A percentile compares a stretch with the other conserved stretches of the same genome.
Conservation (phyloP, 352 stramenopile genomes). For the Phytophthora gonapodyides region DNA sequence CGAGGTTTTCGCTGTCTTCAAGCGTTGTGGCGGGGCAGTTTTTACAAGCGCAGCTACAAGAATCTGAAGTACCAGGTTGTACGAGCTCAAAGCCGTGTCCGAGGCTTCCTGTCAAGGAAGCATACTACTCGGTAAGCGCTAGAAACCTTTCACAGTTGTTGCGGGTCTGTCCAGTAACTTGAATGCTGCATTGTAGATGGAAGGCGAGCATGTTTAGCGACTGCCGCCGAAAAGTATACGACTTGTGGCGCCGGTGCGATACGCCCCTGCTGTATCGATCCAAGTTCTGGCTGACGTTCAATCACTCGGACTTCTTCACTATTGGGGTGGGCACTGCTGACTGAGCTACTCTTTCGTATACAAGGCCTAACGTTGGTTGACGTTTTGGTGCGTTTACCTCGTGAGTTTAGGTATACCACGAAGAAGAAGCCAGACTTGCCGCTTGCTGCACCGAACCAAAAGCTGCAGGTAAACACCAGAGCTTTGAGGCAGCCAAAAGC, state of each 20-base stretch:
- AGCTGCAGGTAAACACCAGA: conserved; percentile 1
- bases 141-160: neutral
- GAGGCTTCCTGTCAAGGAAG: conserved; percentile 64
- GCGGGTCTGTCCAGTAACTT: neutral
- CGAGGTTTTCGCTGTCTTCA: conserved; percentile 63
- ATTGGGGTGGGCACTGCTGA: conserved; percentile 53
- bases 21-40: conserved; percentile 67
- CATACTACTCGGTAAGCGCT: conserved; percentile 50
- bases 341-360: neutral
- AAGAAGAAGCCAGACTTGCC: conserved; percentile 55
- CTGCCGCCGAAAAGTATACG: conserved; percentile 63
- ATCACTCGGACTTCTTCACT: conserved; percentile 74
- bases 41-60: conserved; percentile 66
- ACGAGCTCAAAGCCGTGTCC: conserved; percentile 63
- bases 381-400: neutral
- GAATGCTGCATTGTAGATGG: conserved; percentile 43
- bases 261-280: conserved; percentile 73
- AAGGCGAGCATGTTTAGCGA: conserved; percentile 62
- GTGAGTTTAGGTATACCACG: conserved; percentile 53
- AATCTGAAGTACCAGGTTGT: conserved; percentile 66
- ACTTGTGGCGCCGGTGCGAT: conserved; percentile 68
- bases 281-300: conserved; percentile 86
- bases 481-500: conserved; percentile 11
- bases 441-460: conserved; percentile 19
- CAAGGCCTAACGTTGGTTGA: neutral